Conservation (phyloP, 306 rosid genomes). For the Ormosia emarginata region DNA sequence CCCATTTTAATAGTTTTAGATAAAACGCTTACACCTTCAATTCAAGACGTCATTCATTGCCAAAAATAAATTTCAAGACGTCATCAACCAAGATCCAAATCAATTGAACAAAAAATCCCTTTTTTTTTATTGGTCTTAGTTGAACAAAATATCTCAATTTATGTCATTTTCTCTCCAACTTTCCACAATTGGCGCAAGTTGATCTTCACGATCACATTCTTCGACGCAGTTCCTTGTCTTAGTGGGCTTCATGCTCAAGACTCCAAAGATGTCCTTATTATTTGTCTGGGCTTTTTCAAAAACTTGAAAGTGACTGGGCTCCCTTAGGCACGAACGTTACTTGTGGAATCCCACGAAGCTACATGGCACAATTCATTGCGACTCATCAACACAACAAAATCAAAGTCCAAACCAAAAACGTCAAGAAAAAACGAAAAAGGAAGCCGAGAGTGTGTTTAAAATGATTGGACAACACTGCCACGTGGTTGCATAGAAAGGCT, state of each 20-base stretch:
- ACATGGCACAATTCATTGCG: slow-evolving; percentile 12
- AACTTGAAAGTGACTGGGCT: neutral
- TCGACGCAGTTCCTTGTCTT: neutral
- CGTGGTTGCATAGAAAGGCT: slow-evolving; percentile 13
- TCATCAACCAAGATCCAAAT: no score
- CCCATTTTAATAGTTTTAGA: no score
- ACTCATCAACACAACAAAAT: neutral
- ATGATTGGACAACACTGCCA: neutral
- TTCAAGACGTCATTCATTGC: no score
- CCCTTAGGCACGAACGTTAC: no score
- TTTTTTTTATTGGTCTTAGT: no score
- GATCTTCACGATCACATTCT: neutral
- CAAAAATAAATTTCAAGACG: no score
- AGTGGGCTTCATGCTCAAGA: neutral
- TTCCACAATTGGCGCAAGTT: neutral
- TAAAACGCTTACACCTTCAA: no score
- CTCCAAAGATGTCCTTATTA: neutral
- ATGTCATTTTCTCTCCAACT: neutral
- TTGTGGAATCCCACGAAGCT: neutral
- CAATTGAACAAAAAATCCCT: no score
- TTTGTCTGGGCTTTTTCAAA: neutral
- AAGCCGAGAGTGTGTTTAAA: neutral
- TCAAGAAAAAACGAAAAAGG: no score
- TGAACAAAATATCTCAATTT: no score
- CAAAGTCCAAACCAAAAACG: neutral